Base-by-base conservation (phyloP, 2,329 filamentous ascomycete species). In the Neonectria faginata region DNA sequence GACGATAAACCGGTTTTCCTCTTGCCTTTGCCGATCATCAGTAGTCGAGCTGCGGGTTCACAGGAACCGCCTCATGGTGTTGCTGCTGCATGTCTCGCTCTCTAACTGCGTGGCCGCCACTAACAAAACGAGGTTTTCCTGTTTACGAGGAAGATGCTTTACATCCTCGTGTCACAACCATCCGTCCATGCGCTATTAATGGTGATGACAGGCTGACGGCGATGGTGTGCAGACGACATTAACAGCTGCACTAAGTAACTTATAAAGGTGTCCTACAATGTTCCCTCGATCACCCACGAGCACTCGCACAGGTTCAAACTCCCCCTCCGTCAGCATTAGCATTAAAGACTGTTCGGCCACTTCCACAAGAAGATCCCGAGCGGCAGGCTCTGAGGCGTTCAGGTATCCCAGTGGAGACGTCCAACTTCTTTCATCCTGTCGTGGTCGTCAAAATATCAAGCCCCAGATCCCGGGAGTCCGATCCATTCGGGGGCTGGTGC, bases 401-500 rank as follows among this genome's bases (percentile, higher is more conserved):
- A 33, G 45, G 20, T 44, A 51, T 55, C 33, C 10, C 25, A 9
- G 55, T 63, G 60, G 60, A 44, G 48, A 47, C 44, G 14, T 42
- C 9, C 18, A 29, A 11, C 60, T 63, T 55, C 60, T 58, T 58
- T 58, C 60, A 58, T 63, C 60, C 48, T 31, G 50, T 50, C 48
- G 42, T 36, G 36, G 33, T 55, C 33, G 42, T 48, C 41, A 33
- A 59, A 50, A n/a, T 25, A 33, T 58, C 55, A 45, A 58, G 45
- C n/a, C 47, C 48, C 36, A n/a, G 53, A 60, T 60, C 50, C 56
- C 20, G 25, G 51, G 33, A 53, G 33, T 45, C 51, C 39, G 51
- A 65, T 61, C 62, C 57, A 55, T 57, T 48, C 44, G 22, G 20
- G 22, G 36, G 50, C 50, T 39, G 44, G 56, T 56, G 47, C 36